Conservation (phyloP, 345 rosid genomes). For the Lumnitzera racemosa region DNA sequence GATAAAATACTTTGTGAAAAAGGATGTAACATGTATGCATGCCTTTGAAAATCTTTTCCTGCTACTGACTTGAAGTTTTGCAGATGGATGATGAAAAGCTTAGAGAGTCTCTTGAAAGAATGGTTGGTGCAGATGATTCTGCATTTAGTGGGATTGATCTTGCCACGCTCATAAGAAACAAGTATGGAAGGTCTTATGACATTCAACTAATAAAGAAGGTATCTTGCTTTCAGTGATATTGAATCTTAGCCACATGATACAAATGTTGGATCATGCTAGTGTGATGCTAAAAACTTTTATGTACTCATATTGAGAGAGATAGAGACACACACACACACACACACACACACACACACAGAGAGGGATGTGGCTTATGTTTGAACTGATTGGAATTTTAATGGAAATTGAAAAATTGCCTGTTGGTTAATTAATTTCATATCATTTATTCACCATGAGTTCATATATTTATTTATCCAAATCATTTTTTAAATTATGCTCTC, state of each 20-base stretch:
- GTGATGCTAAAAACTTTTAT: no score
- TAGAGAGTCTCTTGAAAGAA: conserved; percentile 80
- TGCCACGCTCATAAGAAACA: conserved; percentile 86
- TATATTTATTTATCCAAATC: not conserved
- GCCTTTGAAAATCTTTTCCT: not conserved
- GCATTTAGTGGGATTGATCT: conserved; percentile 83
- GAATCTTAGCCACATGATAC: not conserved
- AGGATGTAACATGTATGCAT: no score
- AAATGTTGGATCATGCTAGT: no score
- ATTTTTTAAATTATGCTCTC: not conserved
- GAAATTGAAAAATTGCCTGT: no score
- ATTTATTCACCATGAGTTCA: no score
- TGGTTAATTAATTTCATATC: no score
- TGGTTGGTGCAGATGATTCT: conserved; percentile 86
- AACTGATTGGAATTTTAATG: no score
- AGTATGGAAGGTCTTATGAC: conserved; percentile 93
- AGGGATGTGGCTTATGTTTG: no score
- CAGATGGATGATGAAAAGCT: conserved; percentile 53
- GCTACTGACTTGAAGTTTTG: conserved; percentile 2
- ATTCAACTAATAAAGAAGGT: conserved; percentile 95
- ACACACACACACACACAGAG: no score
- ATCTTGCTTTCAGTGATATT: not conserved
- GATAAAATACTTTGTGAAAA: no score
- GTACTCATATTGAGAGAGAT: no score
- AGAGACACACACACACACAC: no score